Evolutionary conservation across 2,329 filamentous ascomycete species (phyloP), one percentile per base, ranked within the genome.

Genomic region (Penicillium concentricum): DNA sequence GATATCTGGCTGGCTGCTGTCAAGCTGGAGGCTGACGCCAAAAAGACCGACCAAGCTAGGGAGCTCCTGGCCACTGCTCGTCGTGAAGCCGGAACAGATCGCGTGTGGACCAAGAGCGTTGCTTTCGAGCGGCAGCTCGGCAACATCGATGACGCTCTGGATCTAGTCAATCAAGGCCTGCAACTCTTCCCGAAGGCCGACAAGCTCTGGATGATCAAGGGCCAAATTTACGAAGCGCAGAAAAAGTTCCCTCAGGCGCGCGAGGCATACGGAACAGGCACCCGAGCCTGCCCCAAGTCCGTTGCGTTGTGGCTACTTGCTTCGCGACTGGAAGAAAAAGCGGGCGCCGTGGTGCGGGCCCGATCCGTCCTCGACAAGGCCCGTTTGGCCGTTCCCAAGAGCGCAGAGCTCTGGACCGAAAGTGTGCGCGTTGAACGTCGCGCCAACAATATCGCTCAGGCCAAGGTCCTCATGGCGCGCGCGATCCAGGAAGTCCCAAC

Each of bases 161-260:
- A 95, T 67, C 86, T 99, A 12, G 90, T 90, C 42, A 91, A 92
- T 58, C 88, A 95, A 71, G 94, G 89, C 1, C 79, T 99, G 35
- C 88, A 92, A 63, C 83, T 91, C 10, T 99, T 96, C 78, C 93
- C 94, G 0, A 84, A 87, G 43, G 86, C 89, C 13, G 83, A 91
- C 51, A 97, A 97, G 76, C 82, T 99, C 24, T 97, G 93, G 88
- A 97, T 97, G 90, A 90, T 96, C 80, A 99, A 99, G 77, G 94
- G 95, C 0, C 94, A 99, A 72, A 94, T 97, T 61, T 99, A 99
- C 80, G 90, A 97, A 70, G 84, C 87, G 42, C 83, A 92, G 45
- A 87, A 84, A 66, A 92, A 91, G 76, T 78, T 89, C 15, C 87
- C 89, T 0, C 90, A 94, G 74, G 94, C 94, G 3, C 86, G 94